A percentile compares a stretch with the other conserved stretches of the same genome.
Conservation (phyloP, 768 basidiomycete species). For the Pleurotus giganteus region DNA sequence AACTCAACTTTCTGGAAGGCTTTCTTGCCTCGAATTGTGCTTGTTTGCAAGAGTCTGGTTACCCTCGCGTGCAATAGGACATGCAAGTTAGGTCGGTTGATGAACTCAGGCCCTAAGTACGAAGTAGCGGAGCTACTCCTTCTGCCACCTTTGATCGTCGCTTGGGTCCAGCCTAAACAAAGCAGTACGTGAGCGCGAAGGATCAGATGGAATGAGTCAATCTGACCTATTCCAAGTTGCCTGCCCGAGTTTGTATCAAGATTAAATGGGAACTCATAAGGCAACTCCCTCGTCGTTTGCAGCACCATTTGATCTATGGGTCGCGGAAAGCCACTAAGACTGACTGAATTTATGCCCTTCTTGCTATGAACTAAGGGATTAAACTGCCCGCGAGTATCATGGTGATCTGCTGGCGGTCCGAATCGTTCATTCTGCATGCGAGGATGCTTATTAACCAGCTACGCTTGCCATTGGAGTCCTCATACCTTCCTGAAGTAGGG, state of each 20-base stretch:
- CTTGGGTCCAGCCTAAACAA: conserved; percentile 18
- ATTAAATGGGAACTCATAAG: conserved; percentile 23
- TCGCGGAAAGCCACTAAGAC: conserved; percentile 19
- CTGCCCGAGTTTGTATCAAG: conserved; percentile 28
- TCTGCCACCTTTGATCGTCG: conserved; percentile 15
- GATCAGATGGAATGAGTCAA: neutral
- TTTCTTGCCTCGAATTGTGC: neutral
- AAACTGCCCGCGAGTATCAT: conserved; percentile 25
- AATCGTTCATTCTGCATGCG: conserved; percentile 25
- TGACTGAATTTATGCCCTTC: conserved; percentile 23
- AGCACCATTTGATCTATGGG: conserved; percentile 21
- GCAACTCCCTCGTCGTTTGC: conserved; percentile 18
- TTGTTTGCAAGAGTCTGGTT: conserved; percentile 7
- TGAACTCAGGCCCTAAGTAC: conserved; percentile 21
- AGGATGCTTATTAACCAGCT: too few relatives aligned
- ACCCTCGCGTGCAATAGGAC: conserved; percentile 19
- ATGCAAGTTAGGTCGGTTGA: conserved; percentile 22
- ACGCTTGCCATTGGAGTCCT: neutral
- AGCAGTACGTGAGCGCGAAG: conserved; percentile 13
- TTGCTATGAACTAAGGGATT: conserved; percentile 25
- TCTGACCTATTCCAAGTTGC: conserved; percentile 27
- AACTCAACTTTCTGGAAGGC: conserved; percentile 15
- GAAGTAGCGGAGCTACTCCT: conserved; percentile 23
- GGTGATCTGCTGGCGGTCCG: conserved; percentile 23
- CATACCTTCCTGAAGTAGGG: conserved; percentile 24